Percentiles rank a stretch among this genome's conserved stretches.
These are phyloP conservation scores for Gilbertella persicaria DNA, from an alignment of 371 early-diverging fungal species.

Conservation along the genomic window DNA sequence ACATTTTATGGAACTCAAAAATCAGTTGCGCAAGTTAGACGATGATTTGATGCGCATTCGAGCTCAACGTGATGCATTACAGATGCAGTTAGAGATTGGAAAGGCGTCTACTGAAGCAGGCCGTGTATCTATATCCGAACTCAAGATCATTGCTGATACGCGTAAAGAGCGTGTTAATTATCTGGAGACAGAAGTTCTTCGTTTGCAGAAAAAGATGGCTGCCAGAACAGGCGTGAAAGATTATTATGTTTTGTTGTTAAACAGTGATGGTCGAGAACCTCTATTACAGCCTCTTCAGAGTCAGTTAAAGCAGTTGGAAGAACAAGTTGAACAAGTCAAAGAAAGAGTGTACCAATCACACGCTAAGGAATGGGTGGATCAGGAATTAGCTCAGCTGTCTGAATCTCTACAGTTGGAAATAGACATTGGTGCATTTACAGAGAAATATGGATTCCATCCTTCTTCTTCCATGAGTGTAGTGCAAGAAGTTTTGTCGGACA, in stretches of 20 bases:
- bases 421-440: slow-evolving; percentile 18
- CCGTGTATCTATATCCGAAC: slow-evolving; percentile 19
- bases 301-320: slow-evolving; percentile 13
- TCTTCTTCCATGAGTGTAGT: slow-evolving; percentile 10
- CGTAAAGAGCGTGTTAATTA: slow-evolving; percentile 31
- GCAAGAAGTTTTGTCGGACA: slow-evolving; percentile 30
- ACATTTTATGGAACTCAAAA: slow-evolving; percentile 51
- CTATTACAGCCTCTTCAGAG: slow-evolving; percentile 15
- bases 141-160: slow-evolving; percentile 28
- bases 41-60: slow-evolving; percentile 79
- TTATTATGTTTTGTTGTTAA: slow-evolving; percentile 17
- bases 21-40: slow-evolving; percentile 73
- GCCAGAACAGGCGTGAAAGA: slow-evolving; percentile 18
- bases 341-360: not conserved
- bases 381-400: slow-evolving; percentile 5
- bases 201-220: slow-evolving; percentile 20
- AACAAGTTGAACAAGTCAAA: slow-evolving; percentile 9
- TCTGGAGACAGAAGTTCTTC: slow-evolving; percentile 21
- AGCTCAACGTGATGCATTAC: slow-evolving; percentile 58
- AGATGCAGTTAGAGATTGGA: slow-evolving; percentile 25
- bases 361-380: slow-evolving; percentile 9
- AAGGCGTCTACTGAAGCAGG: slow-evolving; percentile 24
- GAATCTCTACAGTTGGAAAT: slow-evolving; percentile 12
- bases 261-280: slow-evolving; percentile 13
- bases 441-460: slow-evolving; percentile 23